A percentile compares a stretch with the other conserved stretches of the same genome.
These are phyloP conservation scores for Kondoa malvinella DNA, from an alignment of 768 basidiomycete genomes.

Conservation along the genomic window DNA sequence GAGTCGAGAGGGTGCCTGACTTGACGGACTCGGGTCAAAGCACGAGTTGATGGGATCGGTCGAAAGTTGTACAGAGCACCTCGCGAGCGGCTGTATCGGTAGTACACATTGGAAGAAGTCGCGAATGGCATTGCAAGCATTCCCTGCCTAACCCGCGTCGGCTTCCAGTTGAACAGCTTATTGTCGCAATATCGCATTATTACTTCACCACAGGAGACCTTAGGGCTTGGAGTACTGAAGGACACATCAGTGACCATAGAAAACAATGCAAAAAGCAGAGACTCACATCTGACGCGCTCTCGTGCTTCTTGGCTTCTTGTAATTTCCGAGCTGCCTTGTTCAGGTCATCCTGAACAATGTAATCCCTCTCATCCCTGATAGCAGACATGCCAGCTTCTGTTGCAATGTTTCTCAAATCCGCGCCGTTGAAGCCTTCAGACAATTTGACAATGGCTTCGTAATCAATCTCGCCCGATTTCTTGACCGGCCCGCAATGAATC, in stretches of 20 bases:
- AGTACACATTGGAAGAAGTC: too few relatives aligned
- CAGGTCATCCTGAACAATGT: conserved; percentile 81
- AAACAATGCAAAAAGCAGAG: neutral
- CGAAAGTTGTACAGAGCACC: too few relatives aligned
- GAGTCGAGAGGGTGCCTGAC: too few relatives aligned
- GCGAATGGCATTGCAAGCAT: too few relatives aligned
- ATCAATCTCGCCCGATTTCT: conserved; percentile 88
- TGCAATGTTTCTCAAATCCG: conserved; percentile 84
- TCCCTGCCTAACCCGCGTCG: too few relatives aligned
- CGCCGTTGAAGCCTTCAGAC: conserved; percentile 86
- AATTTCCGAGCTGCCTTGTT: conserved; percentile 93
- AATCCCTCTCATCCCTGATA: conserved; percentile 82
- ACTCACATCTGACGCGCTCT: conserved; percentile 1
- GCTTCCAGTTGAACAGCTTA: too few relatives aligned
- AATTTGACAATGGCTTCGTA: conserved; percentile 97
- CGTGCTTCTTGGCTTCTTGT: conserved; percentile 50
- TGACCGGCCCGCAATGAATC: conserved; percentile 84
- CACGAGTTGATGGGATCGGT: too few relatives aligned
- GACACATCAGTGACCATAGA: neutral
- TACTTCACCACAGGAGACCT: too few relatives aligned
- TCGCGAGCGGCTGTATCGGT: too few relatives aligned
- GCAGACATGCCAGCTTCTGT: conserved; percentile 98
- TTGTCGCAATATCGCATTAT: too few relatives aligned
- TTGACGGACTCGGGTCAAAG: too few relatives aligned
- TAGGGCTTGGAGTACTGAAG: too few relatives aligned